phyloP scores from a whole-genome alignment of 139 green algal species.

The Picochlorum sp. region DNA sequence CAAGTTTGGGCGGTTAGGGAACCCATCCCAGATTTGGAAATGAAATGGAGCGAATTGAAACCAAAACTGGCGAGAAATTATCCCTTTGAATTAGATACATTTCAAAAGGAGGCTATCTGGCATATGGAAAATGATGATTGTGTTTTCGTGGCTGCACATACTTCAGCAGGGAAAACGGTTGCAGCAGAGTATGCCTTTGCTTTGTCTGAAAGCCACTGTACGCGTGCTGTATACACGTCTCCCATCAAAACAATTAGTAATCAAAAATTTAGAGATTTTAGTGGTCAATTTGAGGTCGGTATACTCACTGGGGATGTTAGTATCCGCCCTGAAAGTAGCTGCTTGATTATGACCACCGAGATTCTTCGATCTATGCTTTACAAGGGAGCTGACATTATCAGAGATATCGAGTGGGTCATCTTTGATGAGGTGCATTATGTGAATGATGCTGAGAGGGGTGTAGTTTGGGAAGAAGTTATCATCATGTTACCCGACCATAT shows the following conservation, averaged over 20 bases:
- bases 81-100: constrained; percentile 68
- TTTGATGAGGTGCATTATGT: constrained; percentile 99
- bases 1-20: constrained; percentile 10
- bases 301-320: constrained; percentile 91
- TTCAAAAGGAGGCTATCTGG: constrained; percentile 85
- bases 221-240: constrained; percentile 80
- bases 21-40: constrained; percentile 18
- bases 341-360: constrained; percentile 98
- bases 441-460: constrained; percentile 82
- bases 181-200: constrained; percentile 96
- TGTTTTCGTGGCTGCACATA: constrained; percentile 94
- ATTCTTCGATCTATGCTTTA: constrained; percentile 95
- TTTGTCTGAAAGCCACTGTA: constrained; percentile 69
- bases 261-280: constrained; percentile 98
- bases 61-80: constrained; percentile 23
- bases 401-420: constrained; percentile 93
- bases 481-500: constrained; percentile 97
- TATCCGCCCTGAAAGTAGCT: constrained; percentile 74
- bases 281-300: constrained; percentile 72
- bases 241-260: constrained; percentile 99
- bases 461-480: constrained; percentile 94
- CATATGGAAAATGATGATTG: constrained; percentile 54
- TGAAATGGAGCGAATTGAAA: constrained; percentile 9
- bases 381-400: constrained; percentile 80
- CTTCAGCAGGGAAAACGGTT: constrained; percentile 92